Conservation (phyloP, 2,329 filamentous ascomycete species). For the Colletotrichum sp. region DNA sequence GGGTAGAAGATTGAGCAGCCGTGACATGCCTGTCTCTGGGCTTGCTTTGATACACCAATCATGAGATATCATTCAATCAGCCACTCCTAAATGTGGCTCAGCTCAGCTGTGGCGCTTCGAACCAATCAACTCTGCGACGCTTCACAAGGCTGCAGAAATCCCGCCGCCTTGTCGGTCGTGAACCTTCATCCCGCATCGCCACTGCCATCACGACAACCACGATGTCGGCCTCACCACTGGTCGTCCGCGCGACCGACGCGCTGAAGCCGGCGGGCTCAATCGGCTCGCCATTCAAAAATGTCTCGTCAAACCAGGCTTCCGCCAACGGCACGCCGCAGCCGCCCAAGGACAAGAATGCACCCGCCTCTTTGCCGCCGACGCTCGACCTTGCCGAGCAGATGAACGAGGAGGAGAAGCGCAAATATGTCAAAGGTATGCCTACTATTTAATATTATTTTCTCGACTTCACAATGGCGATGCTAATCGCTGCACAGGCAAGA, state of each 20-base stretch:
- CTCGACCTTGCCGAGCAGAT: slow-evolving; percentile 78
- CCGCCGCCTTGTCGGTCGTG: not conserved
- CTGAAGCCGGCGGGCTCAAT: slow-evolving; percentile 36
- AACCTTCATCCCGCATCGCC: not conserved
- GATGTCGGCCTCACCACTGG: slow-evolving; percentile 55
- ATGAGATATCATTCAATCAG: not conserved
- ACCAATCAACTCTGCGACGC: not conserved
- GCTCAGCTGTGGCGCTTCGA: not conserved
- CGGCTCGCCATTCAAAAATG: slow-evolving; percentile 50
- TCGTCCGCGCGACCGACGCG: slow-evolving; percentile 42
- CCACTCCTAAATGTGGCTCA: not conserved
- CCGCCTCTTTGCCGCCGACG: slow-evolving; percentile 37
- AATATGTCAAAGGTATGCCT: slow-evolving; percentile 81
- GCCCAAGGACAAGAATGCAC: slow-evolving; percentile 16
- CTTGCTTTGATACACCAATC: not conserved
- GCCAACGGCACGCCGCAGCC: slow-evolving; percentile 51
- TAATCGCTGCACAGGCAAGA: slow-evolving; percentile 66
- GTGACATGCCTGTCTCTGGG: not conserved
- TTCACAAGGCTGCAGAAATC: slow-evolving; percentile 10
- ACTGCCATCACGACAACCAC: slow-evolving; percentile 15
- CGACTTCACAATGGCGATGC: not conserved
- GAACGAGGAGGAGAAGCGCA: slow-evolving; percentile 81
- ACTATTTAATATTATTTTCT: not conserved
- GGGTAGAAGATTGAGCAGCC: not conserved
- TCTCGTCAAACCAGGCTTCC: slow-evolving; percentile 40